These are phyloP conservation scores for Trichophaea hybrida DNA, from an alignment of 2,329 filamentous ascomycete species.

Conservation along the genomic window DNA sequence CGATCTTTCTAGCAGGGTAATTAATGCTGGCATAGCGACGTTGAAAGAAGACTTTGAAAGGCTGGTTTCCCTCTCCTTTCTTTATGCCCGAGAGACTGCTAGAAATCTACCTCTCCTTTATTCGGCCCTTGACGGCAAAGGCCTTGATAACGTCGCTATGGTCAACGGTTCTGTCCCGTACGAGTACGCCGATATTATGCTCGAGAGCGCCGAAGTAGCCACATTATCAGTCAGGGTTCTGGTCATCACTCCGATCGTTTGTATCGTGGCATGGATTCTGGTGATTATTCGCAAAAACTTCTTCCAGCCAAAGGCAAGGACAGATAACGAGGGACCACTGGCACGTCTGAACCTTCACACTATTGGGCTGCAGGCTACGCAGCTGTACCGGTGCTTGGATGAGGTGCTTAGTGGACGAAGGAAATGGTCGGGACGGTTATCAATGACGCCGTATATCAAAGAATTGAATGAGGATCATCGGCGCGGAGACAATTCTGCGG, in stretches of 20 bases:
- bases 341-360: not conserved
- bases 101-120: not conserved
- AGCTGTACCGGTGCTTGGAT: constrained; percentile 2
- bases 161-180: not conserved
- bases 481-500: not conserved
- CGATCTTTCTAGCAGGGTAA: not conserved
- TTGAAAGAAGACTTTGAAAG: not conserved
- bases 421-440: not conserved
- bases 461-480: not conserved
- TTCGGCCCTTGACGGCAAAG: not conserved
- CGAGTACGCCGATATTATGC: not conserved
- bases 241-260: not conserved
- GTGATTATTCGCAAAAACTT: not conserved
- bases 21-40: not conserved
- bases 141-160: not conserved
- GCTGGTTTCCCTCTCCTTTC: not conserved
- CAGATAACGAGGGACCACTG: not conserved
- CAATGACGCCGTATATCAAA: not conserved
- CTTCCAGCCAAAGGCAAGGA: not conserved
- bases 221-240: not conserved
- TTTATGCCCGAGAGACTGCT: not conserved
- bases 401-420: not conserved
- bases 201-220: constrained; percentile 1
- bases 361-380: not conserved
- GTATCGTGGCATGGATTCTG: not conserved